These are phyloP conservation scores for Exophiala dermatitidis DNA, from an alignment of 2,329 filamentous ascomycete genomes.

Conservation along the genomic window DNA sequence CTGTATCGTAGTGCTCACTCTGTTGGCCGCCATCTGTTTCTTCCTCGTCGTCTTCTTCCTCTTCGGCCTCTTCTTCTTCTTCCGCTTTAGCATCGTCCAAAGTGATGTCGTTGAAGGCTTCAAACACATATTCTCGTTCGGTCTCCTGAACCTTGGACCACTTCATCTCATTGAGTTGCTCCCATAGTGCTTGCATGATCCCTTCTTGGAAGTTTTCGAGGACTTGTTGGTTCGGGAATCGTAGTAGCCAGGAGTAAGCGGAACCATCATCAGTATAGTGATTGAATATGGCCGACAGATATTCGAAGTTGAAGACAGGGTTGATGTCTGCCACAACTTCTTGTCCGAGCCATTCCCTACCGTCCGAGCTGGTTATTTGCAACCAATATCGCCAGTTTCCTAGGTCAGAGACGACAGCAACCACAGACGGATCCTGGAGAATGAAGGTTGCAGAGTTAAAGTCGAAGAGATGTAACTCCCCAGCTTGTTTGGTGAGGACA, in stretches of 20 bases:
- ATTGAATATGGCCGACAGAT: slow-evolving; percentile 98
- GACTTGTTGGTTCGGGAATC: slow-evolving; percentile 76
- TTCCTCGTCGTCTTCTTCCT: slow-evolving; percentile 55
- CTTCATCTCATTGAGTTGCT: slow-evolving; percentile 87
- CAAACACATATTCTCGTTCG: slow-evolving; percentile 87
- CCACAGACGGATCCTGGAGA: slow-evolving; percentile 65
- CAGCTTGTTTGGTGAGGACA: slow-evolving; percentile 65
- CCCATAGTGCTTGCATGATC: slow-evolving; percentile 92
- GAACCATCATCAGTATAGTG: slow-evolving; percentile 83
- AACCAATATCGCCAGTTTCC: slow-evolving; percentile 96
- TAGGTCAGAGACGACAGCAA: slow-evolving; percentile 73
- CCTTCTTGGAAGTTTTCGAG: slow-evolving; percentile 87
- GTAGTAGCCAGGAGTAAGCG: slow-evolving; percentile 89
- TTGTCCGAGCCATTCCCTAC: slow-evolving; percentile 80
- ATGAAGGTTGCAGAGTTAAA: slow-evolving; percentile 81
- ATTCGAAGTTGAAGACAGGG: slow-evolving; percentile 98
- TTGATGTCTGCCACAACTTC: slow-evolving; percentile 85
- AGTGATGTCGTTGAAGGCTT: slow-evolving; percentile 88
- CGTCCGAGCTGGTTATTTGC: slow-evolving; percentile 64
- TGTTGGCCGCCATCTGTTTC: slow-evolving; percentile 56
- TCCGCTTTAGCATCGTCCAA: slow-evolving; percentile 70
- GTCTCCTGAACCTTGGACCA: slow-evolving; percentile 90
- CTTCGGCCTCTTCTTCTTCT: slow-evolving; percentile 51
- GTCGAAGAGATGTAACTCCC: slow-evolving; percentile 90
- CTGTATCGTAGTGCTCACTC: slow-evolving; percentile 67